These are phyloP conservation scores for Tetrahymena malaccensis DNA, from an alignment of 73 alveolate genomes.

Conservation along the genomic window DNA sequence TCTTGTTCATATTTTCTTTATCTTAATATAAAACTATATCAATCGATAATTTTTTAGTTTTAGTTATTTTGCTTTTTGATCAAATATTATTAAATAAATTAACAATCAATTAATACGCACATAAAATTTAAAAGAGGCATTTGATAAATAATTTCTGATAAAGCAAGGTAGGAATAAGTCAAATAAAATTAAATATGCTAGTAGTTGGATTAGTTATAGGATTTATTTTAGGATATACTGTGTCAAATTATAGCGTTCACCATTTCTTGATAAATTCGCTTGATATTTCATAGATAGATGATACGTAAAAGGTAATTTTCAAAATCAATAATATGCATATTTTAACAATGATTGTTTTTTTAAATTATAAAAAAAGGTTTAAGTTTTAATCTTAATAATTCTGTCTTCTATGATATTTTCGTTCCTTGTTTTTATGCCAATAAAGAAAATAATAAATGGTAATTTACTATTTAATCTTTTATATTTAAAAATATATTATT, in stretches of 20 bases:
- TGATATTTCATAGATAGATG: not conserved
- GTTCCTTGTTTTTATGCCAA: not conserved
- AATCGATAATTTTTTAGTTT: no score
- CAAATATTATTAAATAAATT: not conserved
- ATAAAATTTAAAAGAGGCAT: not conserved
- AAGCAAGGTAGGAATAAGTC: not conserved
- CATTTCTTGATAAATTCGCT: not conserved
- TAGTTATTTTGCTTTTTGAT: not conserved
- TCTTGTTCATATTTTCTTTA: not conserved
- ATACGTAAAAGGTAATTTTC: not conserved
- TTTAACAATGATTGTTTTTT: not conserved
- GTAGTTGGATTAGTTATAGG: not conserved
- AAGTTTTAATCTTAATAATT: not conserved
- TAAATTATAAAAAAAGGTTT: not conserved
- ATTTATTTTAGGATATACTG: not conserved
- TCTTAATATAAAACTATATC: not conserved
- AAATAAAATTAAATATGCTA: not conserved
- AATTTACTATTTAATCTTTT: not conserved
- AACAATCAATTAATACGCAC: not conserved
- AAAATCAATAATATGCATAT: not conserved
- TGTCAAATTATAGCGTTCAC: not conserved
- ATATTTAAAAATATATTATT: not conserved
- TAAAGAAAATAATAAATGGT: not conserved
- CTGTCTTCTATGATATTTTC: not conserved
- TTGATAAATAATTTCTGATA: not conserved